Evolutionary conservation across 1,284 basidiomycete genomes (phyloP), one percentile per base, ranked within the genome.

Genomic region (Ceratobasidium papillatum): DNA sequence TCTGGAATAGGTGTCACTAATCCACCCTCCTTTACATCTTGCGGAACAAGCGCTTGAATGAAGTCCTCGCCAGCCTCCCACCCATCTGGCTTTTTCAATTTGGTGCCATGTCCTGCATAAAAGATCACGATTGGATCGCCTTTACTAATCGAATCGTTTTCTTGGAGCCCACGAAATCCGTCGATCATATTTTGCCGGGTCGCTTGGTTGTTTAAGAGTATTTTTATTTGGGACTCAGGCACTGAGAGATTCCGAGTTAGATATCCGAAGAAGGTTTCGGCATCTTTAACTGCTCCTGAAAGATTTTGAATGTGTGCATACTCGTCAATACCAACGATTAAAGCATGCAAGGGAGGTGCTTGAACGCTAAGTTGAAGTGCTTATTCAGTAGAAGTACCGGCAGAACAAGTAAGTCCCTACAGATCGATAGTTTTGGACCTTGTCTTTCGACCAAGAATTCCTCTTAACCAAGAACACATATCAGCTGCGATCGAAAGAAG

Each of bases 1-100:
- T 73, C 71, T 11, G 71, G 71, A n/a, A 73, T 62, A 5, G 63
- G 27, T 3, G 8, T 14, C 12, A 65, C 34, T 14, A 17, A 3
- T 1, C 11, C 22, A 4, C 47, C 63, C 17, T 8, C 19, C n/a
- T 38, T 52, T 30, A 38, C 49, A 17, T 65, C 45, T 17, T 65
- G 63, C 17, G 63, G 63, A 12, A 65, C 49, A 14, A 65, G 63
- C 1, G 63, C 47, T n/a, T 65, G 63, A 17, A 65, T 58, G 38
- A 30, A 22, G 3, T n/a, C 5, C 7, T 27, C 65, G 12, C 52
- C 25, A 7, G 51, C 52, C 22, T 58, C 65, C 65, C 65, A 68
- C 14, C 51, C 65, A 0, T 41, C 52, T 17, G 65, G 65, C 8
- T 51, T 54, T 1, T 56, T 22, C 11, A 68, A 22, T 25, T 68